A percentile compares a stretch with the other conserved stretches of the same genome.
Conservation (phyloP, 106 monocot genomes). For the Amphibolis antarctica region DNA sequence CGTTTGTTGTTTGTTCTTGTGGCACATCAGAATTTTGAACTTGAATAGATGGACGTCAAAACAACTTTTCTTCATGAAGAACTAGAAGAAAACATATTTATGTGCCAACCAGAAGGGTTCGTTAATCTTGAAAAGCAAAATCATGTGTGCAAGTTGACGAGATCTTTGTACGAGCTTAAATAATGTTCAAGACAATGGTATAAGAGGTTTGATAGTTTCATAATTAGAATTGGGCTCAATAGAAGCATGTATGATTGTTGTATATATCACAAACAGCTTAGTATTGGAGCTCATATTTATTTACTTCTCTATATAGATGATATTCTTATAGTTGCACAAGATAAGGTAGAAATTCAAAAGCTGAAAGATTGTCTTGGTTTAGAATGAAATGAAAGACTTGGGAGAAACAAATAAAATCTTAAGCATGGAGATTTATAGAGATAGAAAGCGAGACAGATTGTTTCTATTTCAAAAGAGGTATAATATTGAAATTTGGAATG, state of each 20-base stretch:
- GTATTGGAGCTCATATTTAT: neutral
- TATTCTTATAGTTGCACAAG: neutral
- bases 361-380: neutral
- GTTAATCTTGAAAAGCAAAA: too few relatives aligned
- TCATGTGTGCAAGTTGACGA: too few relatives aligned
- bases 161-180: neutral
- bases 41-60: constrained; percentile 1
- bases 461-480: constrained; percentile 1
- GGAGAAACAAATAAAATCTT: constrained; percentile 4
- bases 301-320: neutral
- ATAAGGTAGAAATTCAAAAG: neutral
- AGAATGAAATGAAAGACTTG: constrained; percentile 1
- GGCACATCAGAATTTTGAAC: constrained; percentile 3
- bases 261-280: neutral
- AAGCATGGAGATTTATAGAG: constrained; percentile 1
- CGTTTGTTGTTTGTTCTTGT: neutral
- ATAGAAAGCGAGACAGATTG: neutral
- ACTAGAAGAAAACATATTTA: neutral
- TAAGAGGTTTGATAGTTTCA: neutral
- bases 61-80: constrained; percentile 5
- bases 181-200: neutral
- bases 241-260: neutral
- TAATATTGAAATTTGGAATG: neutral
- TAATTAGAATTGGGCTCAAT: neutral
- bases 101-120: too few relatives aligned